Percentiles rank a stretch among this genome's conserved stretches.
These are phyloP conservation scores for Euphorbia celastroides DNA, from an alignment of 441 rosid species.

Conservation along the genomic window DNA sequence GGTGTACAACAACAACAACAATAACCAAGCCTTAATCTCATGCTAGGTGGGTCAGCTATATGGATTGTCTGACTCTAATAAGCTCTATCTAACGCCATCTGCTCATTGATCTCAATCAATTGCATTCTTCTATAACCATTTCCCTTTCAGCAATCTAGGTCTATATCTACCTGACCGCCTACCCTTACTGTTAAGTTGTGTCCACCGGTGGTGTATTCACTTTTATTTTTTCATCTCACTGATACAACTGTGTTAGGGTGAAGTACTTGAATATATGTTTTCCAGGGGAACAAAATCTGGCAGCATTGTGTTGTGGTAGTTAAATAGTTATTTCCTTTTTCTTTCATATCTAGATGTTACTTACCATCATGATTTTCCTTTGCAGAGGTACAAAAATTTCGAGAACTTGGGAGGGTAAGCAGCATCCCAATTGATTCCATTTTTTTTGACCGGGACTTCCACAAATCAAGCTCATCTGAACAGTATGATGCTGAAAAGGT, in stretches of 20 bases:
- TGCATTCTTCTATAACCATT: no score
- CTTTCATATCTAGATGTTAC: slow-evolving; percentile 10
- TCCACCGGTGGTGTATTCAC: not conserved
- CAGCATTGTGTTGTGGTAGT: not conserved
- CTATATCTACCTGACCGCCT: no score
- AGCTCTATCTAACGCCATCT: no score
- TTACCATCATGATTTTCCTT: not conserved
- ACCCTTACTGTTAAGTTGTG: not conserved
- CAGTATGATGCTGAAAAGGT: slow-evolving; percentile 27
- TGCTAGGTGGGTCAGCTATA: no score
- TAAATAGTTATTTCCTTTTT: not conserved
- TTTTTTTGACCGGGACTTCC: slow-evolving; percentile 20
- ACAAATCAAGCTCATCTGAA: slow-evolving; percentile 36
- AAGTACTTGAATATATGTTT: not conserved
- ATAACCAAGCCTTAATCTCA: no score
- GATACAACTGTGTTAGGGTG: not conserved
- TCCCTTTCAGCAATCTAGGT: no score
- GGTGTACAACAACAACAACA: no score
- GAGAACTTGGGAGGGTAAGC: slow-evolving; percentile 52
- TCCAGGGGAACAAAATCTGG: not conserved
- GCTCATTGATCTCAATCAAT: no score
- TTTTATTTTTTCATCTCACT: not conserved
- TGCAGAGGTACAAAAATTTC: slow-evolving; percentile 65
- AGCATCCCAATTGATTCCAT: slow-evolving; percentile 25
- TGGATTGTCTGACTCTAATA: no score